Evolutionary conservation across 2,329 filamentous ascomycete genomes (phyloP).

Genomic region (Harringtonia lauricola): DNA sequence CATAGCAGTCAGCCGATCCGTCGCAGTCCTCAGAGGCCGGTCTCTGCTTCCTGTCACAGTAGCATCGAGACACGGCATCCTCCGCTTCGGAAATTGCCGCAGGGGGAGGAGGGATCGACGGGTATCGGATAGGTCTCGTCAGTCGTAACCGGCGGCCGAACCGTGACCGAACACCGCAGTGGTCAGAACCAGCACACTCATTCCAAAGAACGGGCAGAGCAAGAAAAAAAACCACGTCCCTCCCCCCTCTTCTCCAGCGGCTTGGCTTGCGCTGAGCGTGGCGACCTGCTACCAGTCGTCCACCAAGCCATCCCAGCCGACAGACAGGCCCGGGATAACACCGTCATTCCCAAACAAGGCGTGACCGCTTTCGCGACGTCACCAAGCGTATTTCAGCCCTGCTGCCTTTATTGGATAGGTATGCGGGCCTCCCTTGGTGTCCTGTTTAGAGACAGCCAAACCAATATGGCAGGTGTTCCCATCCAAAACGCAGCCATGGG

Average conservation of each 20-base stretch:
- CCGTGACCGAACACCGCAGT: neutral
- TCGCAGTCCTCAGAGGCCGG: neutral
- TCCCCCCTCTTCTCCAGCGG: neutral
- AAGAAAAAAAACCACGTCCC: neutral
- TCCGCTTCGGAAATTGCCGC: neutral
- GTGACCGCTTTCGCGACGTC: slow-evolving; percentile 1
- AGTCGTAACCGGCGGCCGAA: neutral
- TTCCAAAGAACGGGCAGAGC: neutral
- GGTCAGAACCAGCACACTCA: neutral
- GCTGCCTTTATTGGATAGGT: neutral
- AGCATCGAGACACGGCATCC: neutral
- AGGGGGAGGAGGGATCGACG: neutral
- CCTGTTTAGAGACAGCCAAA: neutral
- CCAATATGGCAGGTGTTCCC: too few species aligned
- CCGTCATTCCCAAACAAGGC: slow-evolving; percentile 1
- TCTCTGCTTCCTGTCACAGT: too few species aligned
- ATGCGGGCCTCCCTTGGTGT: neutral
- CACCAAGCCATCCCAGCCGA: neutral
- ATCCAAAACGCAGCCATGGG: too few species aligned
- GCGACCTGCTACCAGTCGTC: slow-evolving; percentile 1
- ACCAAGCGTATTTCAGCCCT: neutral
- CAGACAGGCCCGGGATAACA: neutral
- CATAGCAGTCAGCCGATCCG: neutral
- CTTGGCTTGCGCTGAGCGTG: neutral
- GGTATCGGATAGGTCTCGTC: neutral